Evolutionary conservation across 768 basidiomycete genomes (phyloP).

Genomic region (Agaricus sinodeliciosus): DNA sequence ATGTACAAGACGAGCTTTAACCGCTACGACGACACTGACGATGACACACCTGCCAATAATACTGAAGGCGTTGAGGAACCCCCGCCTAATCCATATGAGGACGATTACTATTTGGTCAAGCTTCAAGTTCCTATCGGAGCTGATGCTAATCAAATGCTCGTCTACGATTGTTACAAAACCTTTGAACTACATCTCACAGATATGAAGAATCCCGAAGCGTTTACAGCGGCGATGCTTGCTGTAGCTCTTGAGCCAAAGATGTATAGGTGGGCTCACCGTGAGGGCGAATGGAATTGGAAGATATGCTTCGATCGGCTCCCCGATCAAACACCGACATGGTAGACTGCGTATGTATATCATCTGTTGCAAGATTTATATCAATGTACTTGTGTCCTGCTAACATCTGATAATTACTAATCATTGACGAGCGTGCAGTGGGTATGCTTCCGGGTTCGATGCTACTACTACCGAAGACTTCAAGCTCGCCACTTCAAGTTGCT

Average conservation of each 20-base stretch:
- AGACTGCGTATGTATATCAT: background rate
- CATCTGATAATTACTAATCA: background rate
- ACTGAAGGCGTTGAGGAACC: constrained; percentile 4
- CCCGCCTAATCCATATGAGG: constrained; percentile 26
- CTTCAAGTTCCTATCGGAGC: constrained; percentile 24
- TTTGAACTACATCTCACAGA: constrained; percentile 27
- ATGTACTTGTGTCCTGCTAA: background rate
- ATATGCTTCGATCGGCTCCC: constrained; percentile 14
- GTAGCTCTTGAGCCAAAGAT: constrained; percentile 12
- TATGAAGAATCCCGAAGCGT: constrained; percentile 16
- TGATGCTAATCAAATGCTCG: constrained; percentile 20
- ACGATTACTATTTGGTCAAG: constrained; percentile 34
- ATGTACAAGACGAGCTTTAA: constrained; percentile 15
- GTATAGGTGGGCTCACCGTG: constrained; percentile 12
- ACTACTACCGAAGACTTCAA: too few species aligned
- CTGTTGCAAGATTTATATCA: background rate
- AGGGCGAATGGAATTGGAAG: constrained; percentile 11
- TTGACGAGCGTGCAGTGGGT: too few species aligned
- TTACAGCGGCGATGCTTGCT: constrained; percentile 17
- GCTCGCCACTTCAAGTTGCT: too few species aligned
- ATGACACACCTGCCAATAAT: constrained; percentile 1
- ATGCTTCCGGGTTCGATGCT: too few species aligned
- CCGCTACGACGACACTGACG: constrained; percentile 17
- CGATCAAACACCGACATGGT: constrained; percentile 12
- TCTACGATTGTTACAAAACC: constrained; percentile 36